Conservation (phyloP, 1,284 basidiomycete species). For the Entoloma clypeatum region DNA sequence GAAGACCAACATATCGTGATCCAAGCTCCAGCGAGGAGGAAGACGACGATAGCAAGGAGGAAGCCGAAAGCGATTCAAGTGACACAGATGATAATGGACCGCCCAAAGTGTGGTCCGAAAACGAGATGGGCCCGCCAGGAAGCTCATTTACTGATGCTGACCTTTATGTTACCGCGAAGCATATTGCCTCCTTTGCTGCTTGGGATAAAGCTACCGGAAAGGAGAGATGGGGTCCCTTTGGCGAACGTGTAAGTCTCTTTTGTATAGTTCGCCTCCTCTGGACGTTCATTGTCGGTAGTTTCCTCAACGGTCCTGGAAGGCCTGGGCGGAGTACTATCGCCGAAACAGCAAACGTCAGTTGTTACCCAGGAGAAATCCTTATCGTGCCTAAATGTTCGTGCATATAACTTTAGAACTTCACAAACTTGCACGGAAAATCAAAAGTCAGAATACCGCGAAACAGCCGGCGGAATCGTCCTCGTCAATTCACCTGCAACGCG, state of each 20-base stretch:
- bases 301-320: conserved; percentile 48
- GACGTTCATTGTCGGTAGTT: conserved; percentile 29
- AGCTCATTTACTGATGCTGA: conserved; percentile 53
- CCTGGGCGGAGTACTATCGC: conserved; percentile 60
- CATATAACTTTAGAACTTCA: conserved; percentile 28
- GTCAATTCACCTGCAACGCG: conserved; percentile 24
- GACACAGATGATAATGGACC: conserved; percentile 30
- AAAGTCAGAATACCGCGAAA: conserved; percentile 17
- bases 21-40: conserved; percentile 36
- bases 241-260: conserved; percentile 38
- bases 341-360: conserved; percentile 44
- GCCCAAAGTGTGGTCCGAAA: conserved; percentile 38
- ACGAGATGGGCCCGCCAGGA: conserved; percentile 50
- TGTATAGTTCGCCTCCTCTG: not conserved
- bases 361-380: not conserved
- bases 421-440: conserved; percentile 37
- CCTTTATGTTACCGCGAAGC: conserved; percentile 50
- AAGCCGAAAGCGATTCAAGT: conserved; percentile 24
- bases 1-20: conserved; percentile 38
- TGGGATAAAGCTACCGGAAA: conserved; percentile 40
- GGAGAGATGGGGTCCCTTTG: conserved; percentile 52
- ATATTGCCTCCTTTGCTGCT: conserved; percentile 45
- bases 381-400: not conserved
- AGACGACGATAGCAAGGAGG: conserved; percentile 27
- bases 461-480: conserved; percentile 17